phyloP scores from a whole-genome alignment of 768 basidiomycete species.

The Xerocomellus chrysenteron region DNA sequence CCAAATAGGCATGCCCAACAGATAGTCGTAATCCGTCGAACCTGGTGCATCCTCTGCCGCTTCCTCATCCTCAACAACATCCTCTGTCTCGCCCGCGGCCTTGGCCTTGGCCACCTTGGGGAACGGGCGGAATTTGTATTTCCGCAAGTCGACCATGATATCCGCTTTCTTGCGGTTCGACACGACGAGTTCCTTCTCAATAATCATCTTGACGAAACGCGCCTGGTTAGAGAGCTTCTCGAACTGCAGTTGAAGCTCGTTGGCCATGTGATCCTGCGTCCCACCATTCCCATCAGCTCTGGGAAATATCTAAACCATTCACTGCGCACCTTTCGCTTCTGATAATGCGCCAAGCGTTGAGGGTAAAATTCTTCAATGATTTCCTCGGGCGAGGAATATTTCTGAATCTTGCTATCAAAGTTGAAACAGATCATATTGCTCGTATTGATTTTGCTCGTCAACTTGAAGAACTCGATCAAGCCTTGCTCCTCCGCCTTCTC shows the following conservation, averaged over 20 bases:
- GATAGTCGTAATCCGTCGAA: conserved; percentile 82
- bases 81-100: conserved; percentile 63
- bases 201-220: conserved; percentile 95
- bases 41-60: conserved; percentile 42
- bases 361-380: conserved; percentile 94
- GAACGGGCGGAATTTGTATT: conserved; percentile 87
- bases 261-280: conserved; percentile 76
- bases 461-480: conserved; percentile 87
- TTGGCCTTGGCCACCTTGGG: conserved; percentile 74
- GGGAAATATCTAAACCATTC: not conserved
- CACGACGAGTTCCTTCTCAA: conserved; percentile 77
- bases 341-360: conserved; percentile 84
- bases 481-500: conserved; percentile 90
- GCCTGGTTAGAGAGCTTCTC: conserved; percentile 93
- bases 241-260: conserved; percentile 74
- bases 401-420: conserved; percentile 92
- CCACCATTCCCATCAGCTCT: not conserved
- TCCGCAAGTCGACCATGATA: conserved; percentile 80
- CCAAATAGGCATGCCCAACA: conserved; percentile 93
- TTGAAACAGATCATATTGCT: conserved; percentile 99
- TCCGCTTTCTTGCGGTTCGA: conserved; percentile 87
- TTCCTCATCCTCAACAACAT: conserved; percentile 47
- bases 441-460: conserved; percentile 80
- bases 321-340: conserved; percentile 83
- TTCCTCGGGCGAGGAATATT: conserved; percentile 85